Evolutionary conservation across 192 early-diverging fungal genomes (phyloP).

Genomic region (Pilaira anomala): DNA sequence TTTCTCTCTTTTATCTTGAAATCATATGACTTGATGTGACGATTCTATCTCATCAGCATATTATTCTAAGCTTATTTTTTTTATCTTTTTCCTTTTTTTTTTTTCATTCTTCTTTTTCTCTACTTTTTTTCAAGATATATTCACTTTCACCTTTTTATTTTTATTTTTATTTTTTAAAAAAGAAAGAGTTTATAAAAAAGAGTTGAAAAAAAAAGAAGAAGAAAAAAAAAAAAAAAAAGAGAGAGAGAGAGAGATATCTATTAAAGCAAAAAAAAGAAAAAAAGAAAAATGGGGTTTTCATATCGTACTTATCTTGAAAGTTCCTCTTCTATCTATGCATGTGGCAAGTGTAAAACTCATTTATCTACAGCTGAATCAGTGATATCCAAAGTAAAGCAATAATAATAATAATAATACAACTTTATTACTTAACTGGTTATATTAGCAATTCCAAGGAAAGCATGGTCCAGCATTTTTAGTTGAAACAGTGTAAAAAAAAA

Average conservation of each 20-base stretch:
- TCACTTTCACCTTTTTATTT: not conserved
- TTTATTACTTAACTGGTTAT: not conserved
- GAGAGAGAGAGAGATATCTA: no score
- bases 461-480: constrained; percentile 30
- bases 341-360: constrained; percentile 5
- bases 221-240: no score
- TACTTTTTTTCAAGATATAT: no score
- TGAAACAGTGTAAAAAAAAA: constrained; percentile 18
- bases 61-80: not conserved
- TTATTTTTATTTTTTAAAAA: not conserved
- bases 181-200: no score
- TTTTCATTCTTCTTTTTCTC: not conserved
- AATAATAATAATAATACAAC: not conserved
- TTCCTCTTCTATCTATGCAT: not conserved
- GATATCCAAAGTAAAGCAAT: constrained; percentile 8
- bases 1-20: not conserved
- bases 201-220: no score
- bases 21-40: constrained; percentile 4
- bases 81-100: not conserved
- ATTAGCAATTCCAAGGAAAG: constrained; percentile 33
- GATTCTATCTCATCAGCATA: not conserved
- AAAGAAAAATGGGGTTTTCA: not conserved
- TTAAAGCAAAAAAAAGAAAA: no score
- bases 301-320: constrained; percentile 6
- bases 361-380: constrained; percentile 7